Evolutionary conservation across 352 stramenopile genomes (phyloP).

Genomic region (Albugo laibachii): DNA sequence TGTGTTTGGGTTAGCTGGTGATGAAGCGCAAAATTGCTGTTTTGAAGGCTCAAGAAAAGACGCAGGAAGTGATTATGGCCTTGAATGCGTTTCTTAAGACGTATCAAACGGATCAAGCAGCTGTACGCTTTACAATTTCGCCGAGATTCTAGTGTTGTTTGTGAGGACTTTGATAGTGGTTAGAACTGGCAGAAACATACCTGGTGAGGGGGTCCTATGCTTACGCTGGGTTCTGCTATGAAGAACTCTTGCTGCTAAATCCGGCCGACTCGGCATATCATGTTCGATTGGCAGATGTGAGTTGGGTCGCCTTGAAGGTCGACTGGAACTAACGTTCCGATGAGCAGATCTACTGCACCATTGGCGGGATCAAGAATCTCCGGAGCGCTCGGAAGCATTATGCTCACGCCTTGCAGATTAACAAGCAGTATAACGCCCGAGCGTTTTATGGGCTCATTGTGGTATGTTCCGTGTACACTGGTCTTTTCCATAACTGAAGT

Average conservation of each 20-base stretch:
- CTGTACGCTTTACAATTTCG: slow-evolving; percentile 12
- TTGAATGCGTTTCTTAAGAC: slow-evolving; percentile 36
- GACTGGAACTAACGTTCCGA: neutral
- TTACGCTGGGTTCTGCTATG: slow-evolving; percentile 51
- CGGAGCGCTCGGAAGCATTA: slow-evolving; percentile 46
- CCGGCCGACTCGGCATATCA: slow-evolving; percentile 43
- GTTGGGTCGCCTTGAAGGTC: neutral
- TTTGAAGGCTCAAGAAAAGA: slow-evolving; percentile 42
- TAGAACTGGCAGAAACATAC: slow-evolving; percentile 37
- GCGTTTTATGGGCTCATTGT: slow-evolving; percentile 23
- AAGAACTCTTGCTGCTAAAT: slow-evolving; percentile 49
- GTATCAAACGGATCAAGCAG: slow-evolving; percentile 32
- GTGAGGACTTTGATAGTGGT: slow-evolving; percentile 18
- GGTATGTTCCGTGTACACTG: neutral
- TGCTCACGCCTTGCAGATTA: slow-evolving; percentile 39
- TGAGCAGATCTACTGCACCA: slow-evolving; percentile 32
- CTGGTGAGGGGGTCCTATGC: slow-evolving; percentile 24
- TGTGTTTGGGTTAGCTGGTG: slow-evolving; percentile 10
- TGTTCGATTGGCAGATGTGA: slow-evolving; percentile 33
- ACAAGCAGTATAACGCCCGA: slow-evolving; percentile 37
- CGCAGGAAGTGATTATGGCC: slow-evolving; percentile 22
- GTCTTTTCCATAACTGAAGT: too few relatives aligned
- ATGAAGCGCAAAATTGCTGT: slow-evolving; percentile 45
- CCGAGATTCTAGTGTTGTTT: neutral
- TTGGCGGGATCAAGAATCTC: slow-evolving; percentile 35